Percentiles rank a stretch among this genome's conserved stretches.
Conservation (phyloP, 2,329 filamentous ascomycete genomes). For the Cadophora gregata region DNA sequence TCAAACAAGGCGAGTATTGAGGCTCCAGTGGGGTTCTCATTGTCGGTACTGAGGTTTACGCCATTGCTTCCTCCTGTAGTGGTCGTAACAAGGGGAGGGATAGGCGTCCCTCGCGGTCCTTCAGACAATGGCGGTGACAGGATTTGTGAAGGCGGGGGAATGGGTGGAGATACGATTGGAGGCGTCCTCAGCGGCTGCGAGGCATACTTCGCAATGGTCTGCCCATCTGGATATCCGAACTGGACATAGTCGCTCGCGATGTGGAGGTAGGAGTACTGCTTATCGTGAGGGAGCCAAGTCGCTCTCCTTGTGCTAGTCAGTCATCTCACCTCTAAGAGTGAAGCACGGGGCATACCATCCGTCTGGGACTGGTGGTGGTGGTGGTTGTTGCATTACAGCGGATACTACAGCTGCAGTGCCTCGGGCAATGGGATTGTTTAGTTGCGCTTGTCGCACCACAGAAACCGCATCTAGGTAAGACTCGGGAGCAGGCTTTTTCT, state of each 20-base stretch:
- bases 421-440: too few species aligned
- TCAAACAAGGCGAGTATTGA: neutral
- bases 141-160: neutral
- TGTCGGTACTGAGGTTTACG: neutral
- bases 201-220: neutral
- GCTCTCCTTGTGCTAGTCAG: neutral
- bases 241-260: slow-evolving; percentile 2
- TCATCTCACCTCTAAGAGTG: neutral
- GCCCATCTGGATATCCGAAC: neutral
- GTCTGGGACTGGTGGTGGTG: neutral
- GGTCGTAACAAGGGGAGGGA: neutral
- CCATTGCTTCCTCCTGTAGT: neutral
- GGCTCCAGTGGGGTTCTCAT: neutral
- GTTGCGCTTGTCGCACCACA: too few species aligned
- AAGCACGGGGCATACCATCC: neutral
- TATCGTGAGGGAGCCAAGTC: slow-evolving; percentile 1
- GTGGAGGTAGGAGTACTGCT: slow-evolving; percentile 6
- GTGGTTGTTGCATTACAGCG: neutral
- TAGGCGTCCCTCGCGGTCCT: neutral
- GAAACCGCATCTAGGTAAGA: too few species aligned
- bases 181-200: neutral
- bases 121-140: neutral
- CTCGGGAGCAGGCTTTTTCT: neutral
- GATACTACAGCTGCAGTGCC: neutral
- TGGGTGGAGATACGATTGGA: neutral